phyloP scores from a whole-genome alignment of 2,329 filamentous ascomycete genomes.

The Aureobasidium sp. region DNA sequence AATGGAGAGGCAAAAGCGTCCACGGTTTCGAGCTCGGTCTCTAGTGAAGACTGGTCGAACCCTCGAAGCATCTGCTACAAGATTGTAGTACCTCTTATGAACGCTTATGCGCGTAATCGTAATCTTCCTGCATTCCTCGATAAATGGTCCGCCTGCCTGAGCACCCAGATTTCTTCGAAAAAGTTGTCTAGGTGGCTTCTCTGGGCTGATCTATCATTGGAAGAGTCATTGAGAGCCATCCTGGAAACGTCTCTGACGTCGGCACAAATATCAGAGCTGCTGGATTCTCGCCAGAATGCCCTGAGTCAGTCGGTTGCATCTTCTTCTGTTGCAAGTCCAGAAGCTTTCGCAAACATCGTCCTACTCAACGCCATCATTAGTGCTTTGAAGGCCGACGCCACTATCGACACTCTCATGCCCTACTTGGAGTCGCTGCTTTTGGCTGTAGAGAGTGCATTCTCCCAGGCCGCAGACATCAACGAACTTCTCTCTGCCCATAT shows the following conservation, averaged over 20 bases:
- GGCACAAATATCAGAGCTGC: slow-evolving; percentile 14
- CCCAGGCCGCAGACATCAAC: background rate
- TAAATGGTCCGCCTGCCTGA: slow-evolving; percentile 22
- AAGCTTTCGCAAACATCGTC: slow-evolving; percentile 4
- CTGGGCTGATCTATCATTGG: slow-evolving; percentile 18
- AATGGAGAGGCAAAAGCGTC: background rate
- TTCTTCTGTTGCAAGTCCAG: background rate
- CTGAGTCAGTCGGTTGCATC: background rate
- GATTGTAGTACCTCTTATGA: slow-evolving; percentile 23
- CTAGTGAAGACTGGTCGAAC: background rate
- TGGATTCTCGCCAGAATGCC: background rate
- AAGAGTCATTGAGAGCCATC: slow-evolving; percentile 15
- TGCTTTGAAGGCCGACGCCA: slow-evolving; percentile 7
- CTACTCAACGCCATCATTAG: slow-evolving; percentile 1
- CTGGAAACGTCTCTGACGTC: slow-evolving; percentile 17
- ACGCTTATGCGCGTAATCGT: slow-evolving; percentile 21
- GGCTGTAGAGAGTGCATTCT: background rate
- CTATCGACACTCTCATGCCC: slow-evolving; percentile 1
- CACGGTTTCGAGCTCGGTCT: background rate
- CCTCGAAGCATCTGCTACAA: background rate
- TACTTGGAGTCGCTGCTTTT: background rate
- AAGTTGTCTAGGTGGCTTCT: slow-evolving; percentile 10
- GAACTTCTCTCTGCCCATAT: background rate
- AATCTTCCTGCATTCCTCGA: slow-evolving; percentile 21
- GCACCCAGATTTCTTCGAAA: background rate